phyloP scores from a whole-genome alignment of 2,329 filamentous ascomycete species.

The Ophiostoma fasciatum region DNA sequence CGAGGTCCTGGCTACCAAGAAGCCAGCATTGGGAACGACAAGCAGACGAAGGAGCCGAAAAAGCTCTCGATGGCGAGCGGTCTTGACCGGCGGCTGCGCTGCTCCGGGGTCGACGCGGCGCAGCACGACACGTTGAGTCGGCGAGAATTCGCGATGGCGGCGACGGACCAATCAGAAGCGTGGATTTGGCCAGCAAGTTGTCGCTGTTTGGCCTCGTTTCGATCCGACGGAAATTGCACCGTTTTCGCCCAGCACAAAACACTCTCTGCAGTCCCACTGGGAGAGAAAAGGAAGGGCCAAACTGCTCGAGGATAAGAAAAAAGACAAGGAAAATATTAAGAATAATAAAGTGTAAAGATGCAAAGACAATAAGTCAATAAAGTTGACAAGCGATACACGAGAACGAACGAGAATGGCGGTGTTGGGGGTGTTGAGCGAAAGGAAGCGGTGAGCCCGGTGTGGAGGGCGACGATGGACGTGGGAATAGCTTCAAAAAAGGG shows the following conservation, averaged over 20 bases:
- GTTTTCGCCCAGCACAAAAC: no score
- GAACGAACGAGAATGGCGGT: background rate
- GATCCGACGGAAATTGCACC: background rate
- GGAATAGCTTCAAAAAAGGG: conserved; percentile 10
- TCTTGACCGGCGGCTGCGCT: background rate
- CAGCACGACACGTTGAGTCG: background rate
- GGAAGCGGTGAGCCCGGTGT: conserved; percentile 2
- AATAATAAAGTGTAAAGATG: no score
- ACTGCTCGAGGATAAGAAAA: background rate
- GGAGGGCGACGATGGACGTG: background rate
- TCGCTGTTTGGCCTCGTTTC: conserved; percentile 1
- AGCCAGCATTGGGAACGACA: background rate
- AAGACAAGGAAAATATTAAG: conserved; percentile 1
- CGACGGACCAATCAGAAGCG: conserved; percentile 5
- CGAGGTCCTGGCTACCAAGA: background rate
- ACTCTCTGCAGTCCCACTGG: no score
- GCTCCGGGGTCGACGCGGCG: no score
- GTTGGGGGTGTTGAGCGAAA: background rate
- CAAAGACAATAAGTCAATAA: no score
- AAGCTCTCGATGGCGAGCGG: background rate
- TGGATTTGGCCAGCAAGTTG: background rate
- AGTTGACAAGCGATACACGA: no score
- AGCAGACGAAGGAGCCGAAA: no score
- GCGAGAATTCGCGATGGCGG: conserved; percentile 5
- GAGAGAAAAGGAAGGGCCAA: no score